Evolutionary conservation across 345 rosid species (phyloP), one percentile per base, ranked within the genome.

Genomic region (Eucalyptus tenuipes): DNA sequence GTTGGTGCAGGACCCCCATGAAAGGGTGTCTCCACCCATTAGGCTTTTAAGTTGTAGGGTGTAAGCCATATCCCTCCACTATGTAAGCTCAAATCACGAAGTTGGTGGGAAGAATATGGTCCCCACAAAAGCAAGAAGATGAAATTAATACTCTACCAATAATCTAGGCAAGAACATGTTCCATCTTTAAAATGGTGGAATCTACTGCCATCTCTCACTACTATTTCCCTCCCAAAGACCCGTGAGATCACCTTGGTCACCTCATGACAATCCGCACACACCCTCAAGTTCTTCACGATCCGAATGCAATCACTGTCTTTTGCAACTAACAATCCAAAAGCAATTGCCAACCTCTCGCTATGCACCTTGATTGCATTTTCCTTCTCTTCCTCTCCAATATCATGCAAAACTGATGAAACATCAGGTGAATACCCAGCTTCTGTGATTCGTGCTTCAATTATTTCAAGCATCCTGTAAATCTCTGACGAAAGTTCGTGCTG

Each of bases 171-270:
- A 31, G 92, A 89, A 87, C 92, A 91, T 57, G 44, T 68, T 31
- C 92, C 91, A 16, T 91, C 90, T 85, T 88, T 91, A 89, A 91
- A 91, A 87, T 88, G 92, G 42, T 91, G 92, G 87, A 91, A 91
- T 88, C 92, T 89, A 68, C 91, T 91, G n/a, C 88, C 91, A 88
- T 91, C 92, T 52, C 92, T 86, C 86, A 91, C 92, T 11, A 89
- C 88, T n/a, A 91, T 91, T 42, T 89, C 90, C 86, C 91, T 84
- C 47, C n/a, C 85, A 5, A 91, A 91, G 20, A 89, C 88, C 64
- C 16, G 85, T 1, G 92, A 84, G 53, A 91, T 89, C 88, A 91
- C 85, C 90, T 89, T 91, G 57, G 80, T 89, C 49, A 88, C 89
- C 87, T 89, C 92, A 33, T 91, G 92, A 57, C 92, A 91, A 66